These are phyloP conservation scores for Dryadomyces quercus-mongolicae DNA, from an alignment of 2,329 filamentous ascomycete genomes.

Conservation along the genomic window DNA sequence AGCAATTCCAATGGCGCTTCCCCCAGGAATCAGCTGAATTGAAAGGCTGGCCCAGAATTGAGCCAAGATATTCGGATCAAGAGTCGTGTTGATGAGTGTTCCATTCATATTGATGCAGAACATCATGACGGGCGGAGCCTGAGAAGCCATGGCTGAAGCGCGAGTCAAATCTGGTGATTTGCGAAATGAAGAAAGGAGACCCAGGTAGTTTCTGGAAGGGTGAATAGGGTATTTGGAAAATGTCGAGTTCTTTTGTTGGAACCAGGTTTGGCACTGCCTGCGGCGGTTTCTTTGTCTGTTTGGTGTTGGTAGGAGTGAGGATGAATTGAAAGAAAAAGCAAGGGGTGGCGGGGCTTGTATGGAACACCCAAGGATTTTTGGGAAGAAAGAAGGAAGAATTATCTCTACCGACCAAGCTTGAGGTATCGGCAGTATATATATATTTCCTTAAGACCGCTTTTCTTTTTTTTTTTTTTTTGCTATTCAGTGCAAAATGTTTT, in stretches of 20 bases:
- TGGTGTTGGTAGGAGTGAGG: not conserved
- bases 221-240: too few species aligned
- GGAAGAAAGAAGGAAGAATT: not conserved
- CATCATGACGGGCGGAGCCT: not conserved
- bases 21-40: conserved; percentile 7
- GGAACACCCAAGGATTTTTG: not conserved
- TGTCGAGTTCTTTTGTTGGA: too few species aligned
- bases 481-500: not conserved
- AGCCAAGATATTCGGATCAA: conserved; percentile 5
- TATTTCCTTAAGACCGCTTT: not conserved
- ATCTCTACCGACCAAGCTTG: not conserved
- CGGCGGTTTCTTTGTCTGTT: not conserved
- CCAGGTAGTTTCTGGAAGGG: too few species aligned
- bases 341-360: not conserved
- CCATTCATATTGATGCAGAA: conserved; percentile 7
- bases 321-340: not conserved
- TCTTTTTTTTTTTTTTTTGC: not conserved
- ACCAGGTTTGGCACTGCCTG: not conserved
- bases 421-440: not conserved
- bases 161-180: not conserved
- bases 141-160: not conserved
- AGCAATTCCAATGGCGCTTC: conserved; percentile 6
- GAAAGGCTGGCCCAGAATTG: conserved; percentile 8
- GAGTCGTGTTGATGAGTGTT: conserved; percentile 4
- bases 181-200: not conserved